These are phyloP conservation scores for Oidiodendron maius DNA, from an alignment of 495 filamentous ascomycete species.

Conservation along the genomic window DNA sequence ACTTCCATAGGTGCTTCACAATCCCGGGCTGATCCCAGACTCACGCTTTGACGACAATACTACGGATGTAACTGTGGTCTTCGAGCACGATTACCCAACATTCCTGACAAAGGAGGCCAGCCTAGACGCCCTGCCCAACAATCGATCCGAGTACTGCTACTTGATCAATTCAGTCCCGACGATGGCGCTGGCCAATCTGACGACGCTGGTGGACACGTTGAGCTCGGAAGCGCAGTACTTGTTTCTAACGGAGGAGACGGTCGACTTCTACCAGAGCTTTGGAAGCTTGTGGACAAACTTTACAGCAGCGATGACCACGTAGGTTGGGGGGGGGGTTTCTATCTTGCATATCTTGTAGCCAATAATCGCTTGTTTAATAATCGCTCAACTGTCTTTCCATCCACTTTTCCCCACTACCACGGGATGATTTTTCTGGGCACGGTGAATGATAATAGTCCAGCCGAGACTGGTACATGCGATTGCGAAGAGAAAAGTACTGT, in stretches of 20 bases:
- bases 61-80: conserved; percentile 6
- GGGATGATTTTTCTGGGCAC: too few species aligned
- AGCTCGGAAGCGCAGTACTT: neutral
- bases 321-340: too few species aligned
- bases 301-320: too few species aligned
- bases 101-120: neutral
- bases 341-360: too few species aligned
- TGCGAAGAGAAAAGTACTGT: too few species aligned
- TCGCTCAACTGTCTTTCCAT: too few species aligned
- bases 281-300: neutral
- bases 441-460: too few species aligned
- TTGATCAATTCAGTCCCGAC: neutral
- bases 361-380: too few species aligned
- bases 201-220: neutral
- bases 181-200: neutral
- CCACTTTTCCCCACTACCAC: too few species aligned
- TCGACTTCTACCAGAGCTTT: neutral
- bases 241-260: neutral
- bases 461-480: too few species aligned
- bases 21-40: conserved; percentile 5
- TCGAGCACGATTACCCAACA: neutral
- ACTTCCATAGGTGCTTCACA: conserved; percentile 1
- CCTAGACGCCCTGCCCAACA: neutral
- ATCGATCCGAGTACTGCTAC: neutral
- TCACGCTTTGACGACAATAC: neutral